Percentiles rank a stretch among this genome's conserved stretches.
Conservation (phyloP, 83 land plant genomes). For the Picea engelmannii region DNA sequence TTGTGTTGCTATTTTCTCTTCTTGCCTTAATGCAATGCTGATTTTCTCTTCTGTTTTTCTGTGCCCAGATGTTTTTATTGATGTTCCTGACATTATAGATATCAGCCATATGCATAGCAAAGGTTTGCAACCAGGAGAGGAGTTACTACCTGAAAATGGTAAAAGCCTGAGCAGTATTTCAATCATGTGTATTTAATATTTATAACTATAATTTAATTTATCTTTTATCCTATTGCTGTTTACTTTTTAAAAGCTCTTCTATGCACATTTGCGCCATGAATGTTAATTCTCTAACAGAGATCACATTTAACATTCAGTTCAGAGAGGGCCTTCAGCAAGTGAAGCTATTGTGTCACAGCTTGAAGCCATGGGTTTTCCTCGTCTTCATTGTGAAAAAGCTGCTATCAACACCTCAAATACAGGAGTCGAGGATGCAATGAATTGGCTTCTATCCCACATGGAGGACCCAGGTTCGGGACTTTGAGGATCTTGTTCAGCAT, state of each 20-base stretch:
- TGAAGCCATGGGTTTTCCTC: conserved; percentile 88
- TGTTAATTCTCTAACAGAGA: conserved; percentile 17
- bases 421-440: conserved; percentile 97
- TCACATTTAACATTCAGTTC: conserved; percentile 12
- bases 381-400: conserved; percentile 94
- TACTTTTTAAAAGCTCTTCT: background rate
- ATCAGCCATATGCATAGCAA: conserved; percentile 87
- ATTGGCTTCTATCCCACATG: conserved; percentile 94
- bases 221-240: background rate
- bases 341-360: conserved; percentile 88
- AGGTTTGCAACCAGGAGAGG: conserved; percentile 92
- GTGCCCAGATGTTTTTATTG: conserved; percentile 89
- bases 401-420: conserved; percentile 89
- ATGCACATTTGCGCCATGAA: background rate
- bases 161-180: background rate
- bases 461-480: conserved; percentile 84
- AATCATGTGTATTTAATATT: background rate
- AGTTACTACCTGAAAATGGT: conserved; percentile 88
- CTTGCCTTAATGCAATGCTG: background rate
- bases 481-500: conserved; percentile 1
- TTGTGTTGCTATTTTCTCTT: background rate
- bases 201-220: background rate
- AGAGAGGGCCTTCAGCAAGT: conserved; percentile 50
- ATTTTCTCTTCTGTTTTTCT: conserved; percentile 1
- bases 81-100: conserved; percentile 96